Evolutionary conservation across 148 eudicot species (phyloP).

Genomic region (Fagopyrum esculentum): DNA sequence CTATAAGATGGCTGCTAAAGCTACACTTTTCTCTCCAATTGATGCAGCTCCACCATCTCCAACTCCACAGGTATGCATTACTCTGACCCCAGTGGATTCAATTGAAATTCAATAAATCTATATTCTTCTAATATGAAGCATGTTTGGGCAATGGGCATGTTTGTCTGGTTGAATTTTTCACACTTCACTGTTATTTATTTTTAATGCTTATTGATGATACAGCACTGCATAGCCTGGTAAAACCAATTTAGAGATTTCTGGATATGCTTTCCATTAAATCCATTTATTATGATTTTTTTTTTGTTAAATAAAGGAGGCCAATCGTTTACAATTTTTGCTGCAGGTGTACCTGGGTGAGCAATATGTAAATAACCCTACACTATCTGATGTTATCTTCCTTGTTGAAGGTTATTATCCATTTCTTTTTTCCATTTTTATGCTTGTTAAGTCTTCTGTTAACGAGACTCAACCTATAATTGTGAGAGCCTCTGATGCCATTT

Average conservation of each 20-base stretch:
- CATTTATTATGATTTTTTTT: not conserved
- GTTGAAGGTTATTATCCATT: constrained; percentile 57
- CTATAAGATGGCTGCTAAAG: constrained; percentile 62
- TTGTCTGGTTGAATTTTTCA: not conserved
- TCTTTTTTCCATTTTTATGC: not conserved
- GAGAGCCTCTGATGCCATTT: not conserved
- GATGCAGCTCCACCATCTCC: constrained; percentile 86
- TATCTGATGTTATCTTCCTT: constrained; percentile 76
- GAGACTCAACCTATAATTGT: not conserved
- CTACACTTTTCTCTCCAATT: constrained; percentile 42
- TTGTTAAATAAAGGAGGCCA: not conserved
- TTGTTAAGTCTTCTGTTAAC: not conserved
- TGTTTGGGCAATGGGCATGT: not conserved
- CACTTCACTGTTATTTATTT: not conserved
- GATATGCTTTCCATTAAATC: not conserved
- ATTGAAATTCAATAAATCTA: not conserved
- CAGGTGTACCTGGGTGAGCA: constrained; percentile 91
- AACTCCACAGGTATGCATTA: constrained; percentile 45
- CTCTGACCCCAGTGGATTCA: not conserved
- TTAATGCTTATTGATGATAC: not conserved
- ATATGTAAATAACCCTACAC: constrained; percentile 61
- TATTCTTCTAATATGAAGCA: not conserved
- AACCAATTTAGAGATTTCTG: not conserved
- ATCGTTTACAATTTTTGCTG: constrained; percentile 6
- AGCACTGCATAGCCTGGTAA: not conserved